Base-by-base conservation (phyloP, 768 basidiomycete genomes). In the Leccinum variicolor region DNA sequence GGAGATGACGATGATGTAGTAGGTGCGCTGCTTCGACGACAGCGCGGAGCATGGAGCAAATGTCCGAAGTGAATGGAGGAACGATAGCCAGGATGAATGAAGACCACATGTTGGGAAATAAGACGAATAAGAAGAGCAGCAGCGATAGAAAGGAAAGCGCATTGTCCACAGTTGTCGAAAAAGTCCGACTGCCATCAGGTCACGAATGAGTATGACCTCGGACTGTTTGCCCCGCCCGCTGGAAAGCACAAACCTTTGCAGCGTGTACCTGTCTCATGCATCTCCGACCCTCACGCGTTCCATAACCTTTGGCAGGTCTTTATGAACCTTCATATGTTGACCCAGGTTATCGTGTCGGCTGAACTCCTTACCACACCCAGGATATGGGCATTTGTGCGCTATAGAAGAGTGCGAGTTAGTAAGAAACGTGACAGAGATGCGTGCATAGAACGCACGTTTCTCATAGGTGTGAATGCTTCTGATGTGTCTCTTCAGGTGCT, bases 381-480 rank as follows among this genome's bases (percentile, higher is more conserved):
- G 86, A 70, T 85, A 84, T 23, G 86, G 85, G 74, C 92, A 94
- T 65, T 82, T 82, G 73, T 89, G 89, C 56, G 93, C 92, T 94
- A 68, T 29, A 55, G 47, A 54, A 25, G 45, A 25, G 2, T 59
- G 52, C 1, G n/a, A 34, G 63, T 63, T 29, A 57, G 54, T 33
- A 41, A 2, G 51, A 39, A 52, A 47, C 25, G 60, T 64, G 57
- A 48, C 59, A 39, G 48, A 19, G 3, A 23, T 15, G 29, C 46
- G 58, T 14, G 49, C 17, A 39, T 41, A 26, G 47, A 50, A 64
- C 91, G 73, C 68, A 94, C 93, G 93, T 77, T 92, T 94, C 70
- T 94, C 92, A 72, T 94, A 83, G 23, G 93, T 94, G 74, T 95
- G 93, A 54, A 95, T 92, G 66, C 87, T 89, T 63, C 91, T 75